Percentiles rank a stretch among this genome's conserved stretches.
Evolutionary conservation across 257 asterid genomes (phyloP).

Genomic region (Paulownia fortunei): DNA sequence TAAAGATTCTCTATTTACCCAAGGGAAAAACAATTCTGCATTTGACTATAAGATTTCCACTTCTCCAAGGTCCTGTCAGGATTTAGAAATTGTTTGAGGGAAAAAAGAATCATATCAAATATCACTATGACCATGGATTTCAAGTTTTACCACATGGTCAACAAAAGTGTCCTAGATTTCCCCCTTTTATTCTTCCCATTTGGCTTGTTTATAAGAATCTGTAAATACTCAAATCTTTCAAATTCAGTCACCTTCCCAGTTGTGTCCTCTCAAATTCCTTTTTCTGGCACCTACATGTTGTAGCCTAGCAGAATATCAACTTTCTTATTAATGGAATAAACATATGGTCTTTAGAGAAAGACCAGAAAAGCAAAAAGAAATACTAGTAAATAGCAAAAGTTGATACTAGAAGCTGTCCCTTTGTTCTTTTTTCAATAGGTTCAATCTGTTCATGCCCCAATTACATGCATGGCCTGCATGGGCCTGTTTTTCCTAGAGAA

Average conservation of each 20-base stretch:
- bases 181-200: neutral
- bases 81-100: constrained; percentile 22
- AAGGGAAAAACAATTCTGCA: constrained; percentile 21
- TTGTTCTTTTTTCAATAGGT: constrained; percentile 30
- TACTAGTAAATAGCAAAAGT: constrained; percentile 18
- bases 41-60: constrained; percentile 35
- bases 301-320: constrained; percentile 27
- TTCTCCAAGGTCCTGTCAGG: constrained; percentile 32
- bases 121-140: constrained; percentile 22
- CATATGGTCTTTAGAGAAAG: neutral
- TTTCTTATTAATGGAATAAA: neutral
- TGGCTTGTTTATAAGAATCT: constrained; percentile 7
- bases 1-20: neutral
- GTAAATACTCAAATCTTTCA: constrained; percentile 25
- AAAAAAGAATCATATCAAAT: constrained; percentile 36
- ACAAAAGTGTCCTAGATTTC: constrained; percentile 33
- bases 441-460: neutral
- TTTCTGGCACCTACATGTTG: constrained; percentile 34
- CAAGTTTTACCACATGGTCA: constrained; percentile 31
- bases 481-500: neutral
- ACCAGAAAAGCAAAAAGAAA: neutral
- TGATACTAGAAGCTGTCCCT: constrained; percentile 23
- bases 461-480: constrained; percentile 22
- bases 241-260: constrained; percentile 9
- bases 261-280: constrained; percentile 25